Conservation (phyloP, 2,329 filamentous ascomycete species). For the Hymenoscyphus scutula region DNA sequence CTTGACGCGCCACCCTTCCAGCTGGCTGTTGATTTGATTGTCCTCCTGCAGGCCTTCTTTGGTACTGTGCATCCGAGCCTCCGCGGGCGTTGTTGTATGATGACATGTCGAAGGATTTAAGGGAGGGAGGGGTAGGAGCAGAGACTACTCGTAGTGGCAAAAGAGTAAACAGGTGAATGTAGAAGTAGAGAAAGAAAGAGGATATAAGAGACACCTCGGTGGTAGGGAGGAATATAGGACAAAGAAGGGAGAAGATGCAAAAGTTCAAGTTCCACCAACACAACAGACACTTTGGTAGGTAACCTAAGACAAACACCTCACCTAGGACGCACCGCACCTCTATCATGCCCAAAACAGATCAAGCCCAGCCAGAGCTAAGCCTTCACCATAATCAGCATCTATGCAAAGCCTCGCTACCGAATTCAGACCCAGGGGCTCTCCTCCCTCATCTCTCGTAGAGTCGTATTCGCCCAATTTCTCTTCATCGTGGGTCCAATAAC, state of each 20-base stretch:
- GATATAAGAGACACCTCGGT: background rate
- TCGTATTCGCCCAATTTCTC: background rate
- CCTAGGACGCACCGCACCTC: too few relatives aligned
- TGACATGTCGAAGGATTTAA: background rate
- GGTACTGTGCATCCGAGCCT: background rate
- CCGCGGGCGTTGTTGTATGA: background rate
- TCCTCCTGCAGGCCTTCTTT: background rate
- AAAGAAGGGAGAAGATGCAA: background rate
- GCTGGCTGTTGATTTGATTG: background rate
- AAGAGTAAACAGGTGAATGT: background rate
- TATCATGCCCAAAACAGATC: background rate
- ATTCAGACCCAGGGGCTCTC: background rate
- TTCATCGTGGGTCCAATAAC: background rate
- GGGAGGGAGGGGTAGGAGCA: background rate
- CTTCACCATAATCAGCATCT: background rate
- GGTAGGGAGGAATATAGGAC: background rate
- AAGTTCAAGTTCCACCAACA: background rate
- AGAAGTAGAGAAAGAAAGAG: background rate
- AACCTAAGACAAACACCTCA: too few relatives aligned
- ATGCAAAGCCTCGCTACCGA: background rate
- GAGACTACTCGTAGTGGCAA: too few relatives aligned
- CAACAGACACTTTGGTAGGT: too few relatives aligned
- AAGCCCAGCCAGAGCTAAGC: background rate
- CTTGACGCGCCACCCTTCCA: background rate
- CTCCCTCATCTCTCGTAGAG: background rate